These are phyloP conservation scores for Taiozyma sp. DNA, from an alignment of 1,139 yeast species.

Conservation along the genomic window DNA sequence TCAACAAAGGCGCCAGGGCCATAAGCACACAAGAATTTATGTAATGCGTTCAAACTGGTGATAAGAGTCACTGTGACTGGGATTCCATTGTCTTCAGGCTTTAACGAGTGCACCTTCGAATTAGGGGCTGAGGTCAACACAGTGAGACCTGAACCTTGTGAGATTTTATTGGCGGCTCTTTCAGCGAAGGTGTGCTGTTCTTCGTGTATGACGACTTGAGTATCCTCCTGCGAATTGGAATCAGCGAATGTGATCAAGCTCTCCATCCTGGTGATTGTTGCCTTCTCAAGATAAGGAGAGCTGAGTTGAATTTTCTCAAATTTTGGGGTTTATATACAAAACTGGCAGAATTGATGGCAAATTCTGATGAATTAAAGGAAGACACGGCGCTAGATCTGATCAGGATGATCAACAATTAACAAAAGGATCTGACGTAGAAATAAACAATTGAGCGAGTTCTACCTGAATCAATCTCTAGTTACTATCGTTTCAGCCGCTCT, in stretches of 20 bases:
- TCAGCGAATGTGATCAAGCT: not conserved
- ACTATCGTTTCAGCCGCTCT: no score
- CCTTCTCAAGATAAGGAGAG: not conserved
- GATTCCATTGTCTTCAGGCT: not conserved
- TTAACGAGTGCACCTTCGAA: not conserved
- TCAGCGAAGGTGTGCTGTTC: not conserved
- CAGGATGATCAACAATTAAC: no score
- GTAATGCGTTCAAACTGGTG: not conserved
- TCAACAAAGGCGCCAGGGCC: constrained; percentile 7
- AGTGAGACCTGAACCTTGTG: not conserved
- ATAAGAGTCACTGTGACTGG: not conserved
- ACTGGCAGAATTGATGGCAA: not conserved
- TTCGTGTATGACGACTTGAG: not conserved
- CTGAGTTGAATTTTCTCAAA: not conserved
- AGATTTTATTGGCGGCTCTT: not conserved
- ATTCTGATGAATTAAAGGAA: not conserved
- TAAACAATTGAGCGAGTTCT: no score
- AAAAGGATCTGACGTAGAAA: no score
- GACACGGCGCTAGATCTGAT: no score
- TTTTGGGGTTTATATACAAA: not conserved
- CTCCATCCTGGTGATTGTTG: not conserved
- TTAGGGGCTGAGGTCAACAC: not conserved
- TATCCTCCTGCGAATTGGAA: not conserved
- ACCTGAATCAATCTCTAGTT: no score
- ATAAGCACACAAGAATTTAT: constrained; percentile 6